Percentiles rank a stretch among this genome's conserved stretches.
Evolutionary conservation across 371 early-diverging fungal species (phyloP).

Genomic region (Mortierella sp.): DNA sequence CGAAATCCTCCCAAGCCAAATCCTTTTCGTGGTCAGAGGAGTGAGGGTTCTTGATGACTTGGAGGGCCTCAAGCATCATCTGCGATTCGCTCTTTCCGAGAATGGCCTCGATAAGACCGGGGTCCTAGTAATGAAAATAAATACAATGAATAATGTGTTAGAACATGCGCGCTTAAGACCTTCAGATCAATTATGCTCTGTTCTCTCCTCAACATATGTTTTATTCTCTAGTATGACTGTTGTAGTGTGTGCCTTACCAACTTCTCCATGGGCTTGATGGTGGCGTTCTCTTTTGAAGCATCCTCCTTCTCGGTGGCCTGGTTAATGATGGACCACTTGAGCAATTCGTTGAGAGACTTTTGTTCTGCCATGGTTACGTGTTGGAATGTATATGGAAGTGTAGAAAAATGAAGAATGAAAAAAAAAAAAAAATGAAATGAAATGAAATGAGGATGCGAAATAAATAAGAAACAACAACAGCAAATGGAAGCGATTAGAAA

Average conservation of each 20-base stretch:
- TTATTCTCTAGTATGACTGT: not conserved
- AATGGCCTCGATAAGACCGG: slow-evolving; percentile 90
- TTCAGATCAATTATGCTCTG: not conserved
- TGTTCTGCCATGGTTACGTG: slow-evolving; percentile 29
- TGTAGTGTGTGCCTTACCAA: slow-evolving; percentile 22
- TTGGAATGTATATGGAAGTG: not conserved
- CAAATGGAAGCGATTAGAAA: slow-evolving; percentile 19
- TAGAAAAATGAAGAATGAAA: not conserved
- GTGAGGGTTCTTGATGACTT: slow-evolving; percentile 69
- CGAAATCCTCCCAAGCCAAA: slow-evolving; percentile 93
- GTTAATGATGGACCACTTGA: slow-evolving; percentile 92
- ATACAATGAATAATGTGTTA: not conserved
- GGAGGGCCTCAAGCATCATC: slow-evolving; percentile 86
- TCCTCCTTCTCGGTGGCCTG: slow-evolving; percentile 80
- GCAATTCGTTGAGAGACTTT: slow-evolving; percentile 76
- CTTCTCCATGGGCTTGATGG: slow-evolving; percentile 35
- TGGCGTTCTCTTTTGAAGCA: slow-evolving; percentile 66
- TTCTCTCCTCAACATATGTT: not conserved
- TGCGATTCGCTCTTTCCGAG: slow-evolving; percentile 93
- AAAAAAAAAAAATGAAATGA: too few species aligned
- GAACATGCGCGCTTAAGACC: not conserved
- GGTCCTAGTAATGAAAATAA: slow-evolving; percentile 66
- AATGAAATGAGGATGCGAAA: too few species aligned
- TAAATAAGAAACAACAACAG: not conserved
- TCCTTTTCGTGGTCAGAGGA: slow-evolving; percentile 79